Base-by-base conservation (phyloP, 306 rosid species). In the Elaeagnus macrophylla region DNA sequence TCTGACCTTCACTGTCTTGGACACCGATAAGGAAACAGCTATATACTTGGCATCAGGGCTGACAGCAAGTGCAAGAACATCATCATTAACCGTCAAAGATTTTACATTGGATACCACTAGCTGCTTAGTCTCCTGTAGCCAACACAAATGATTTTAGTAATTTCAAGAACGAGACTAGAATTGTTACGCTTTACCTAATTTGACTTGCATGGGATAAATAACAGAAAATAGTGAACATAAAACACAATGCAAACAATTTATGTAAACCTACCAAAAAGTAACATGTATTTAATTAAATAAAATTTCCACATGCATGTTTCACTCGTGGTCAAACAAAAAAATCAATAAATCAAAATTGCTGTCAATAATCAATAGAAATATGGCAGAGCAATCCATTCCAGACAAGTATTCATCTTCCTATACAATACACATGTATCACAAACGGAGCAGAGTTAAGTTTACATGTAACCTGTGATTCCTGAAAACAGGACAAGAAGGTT, bases 1-100 rank as follows among this genome's bases (percentile, higher is more conserved):
- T 42, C 76, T 54, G 47, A 91, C 97, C 96, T 86, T 84, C 72
- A 91, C 96, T 36, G 94, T 78, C 69, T 59, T 61, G 42, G 81
- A 65, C 72, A 79, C 93, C 80, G 84, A 78, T 53, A 91, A 71
- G 13, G 97, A 95, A 67, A 74, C 85, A 39, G 90, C 90, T 60
- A 91, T 66, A 75, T 81, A 91, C 68, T 91, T 91, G 46, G 82
- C 78, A 80, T 86, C 96, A 20, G 97, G 97, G 68, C 96, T 91
- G 39, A 84, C 75, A 70, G 85, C 79, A 72, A 88, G 81, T 40
- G 74, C 86, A 55, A 84, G 83, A 59, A 77, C 96, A 45, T 91
- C 97, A 63, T 82, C 94, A 41, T 82, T 84, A 95, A 91, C 84
- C 72, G 74, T 91, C 96, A 82, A 51, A 37, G 86, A 76, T 65